Evolutionary conservation across 2,329 filamentous ascomycete genomes (phyloP).

Genomic region (Fusarium luffae): DNA sequence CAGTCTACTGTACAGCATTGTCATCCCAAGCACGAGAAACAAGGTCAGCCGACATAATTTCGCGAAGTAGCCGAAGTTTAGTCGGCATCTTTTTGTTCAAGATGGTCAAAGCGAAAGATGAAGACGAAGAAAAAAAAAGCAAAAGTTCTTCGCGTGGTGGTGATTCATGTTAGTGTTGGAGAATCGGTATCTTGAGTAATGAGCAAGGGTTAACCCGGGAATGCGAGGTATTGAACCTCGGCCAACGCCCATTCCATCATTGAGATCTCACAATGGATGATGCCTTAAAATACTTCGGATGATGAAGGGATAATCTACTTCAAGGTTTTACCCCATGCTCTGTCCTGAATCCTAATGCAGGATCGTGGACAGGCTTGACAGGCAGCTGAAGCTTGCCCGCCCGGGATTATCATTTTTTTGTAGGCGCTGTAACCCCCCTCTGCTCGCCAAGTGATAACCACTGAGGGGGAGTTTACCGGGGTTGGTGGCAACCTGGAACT

Average conservation of each 20-base stretch:
- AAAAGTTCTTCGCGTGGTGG: not conserved
- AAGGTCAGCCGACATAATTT: not conserved
- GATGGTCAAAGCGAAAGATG: not conserved
- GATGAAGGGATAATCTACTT: not conserved
- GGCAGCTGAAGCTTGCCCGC: not conserved
- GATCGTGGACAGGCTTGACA: not conserved
- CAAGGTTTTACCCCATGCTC: not conserved
- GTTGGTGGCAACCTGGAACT: slow-evolving; percentile 5
- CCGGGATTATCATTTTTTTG: not conserved
- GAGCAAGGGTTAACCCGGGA: slow-evolving; percentile 5
- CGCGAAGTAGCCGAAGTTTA: not conserved
- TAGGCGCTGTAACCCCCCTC: not conserved
- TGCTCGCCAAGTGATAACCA: slow-evolving; percentile 22
- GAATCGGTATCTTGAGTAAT: slow-evolving; percentile 13
- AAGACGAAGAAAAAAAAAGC: not conserved
- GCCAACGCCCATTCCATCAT: slow-evolving; percentile 26
- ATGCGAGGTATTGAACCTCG: slow-evolving; percentile 24
- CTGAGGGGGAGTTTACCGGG: not conserved
- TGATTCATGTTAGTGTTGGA: slow-evolving; percentile 10
- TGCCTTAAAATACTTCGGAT: slow-evolving; percentile 5
- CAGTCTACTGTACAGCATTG: not conserved
- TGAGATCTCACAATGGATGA: not conserved
- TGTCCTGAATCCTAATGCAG: not conserved
- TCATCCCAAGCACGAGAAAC: not conserved
- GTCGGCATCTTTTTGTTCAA: not conserved